Base-by-base conservation (phyloP, 768 basidiomycete species). In the Tubosaeta sp. region DNA sequence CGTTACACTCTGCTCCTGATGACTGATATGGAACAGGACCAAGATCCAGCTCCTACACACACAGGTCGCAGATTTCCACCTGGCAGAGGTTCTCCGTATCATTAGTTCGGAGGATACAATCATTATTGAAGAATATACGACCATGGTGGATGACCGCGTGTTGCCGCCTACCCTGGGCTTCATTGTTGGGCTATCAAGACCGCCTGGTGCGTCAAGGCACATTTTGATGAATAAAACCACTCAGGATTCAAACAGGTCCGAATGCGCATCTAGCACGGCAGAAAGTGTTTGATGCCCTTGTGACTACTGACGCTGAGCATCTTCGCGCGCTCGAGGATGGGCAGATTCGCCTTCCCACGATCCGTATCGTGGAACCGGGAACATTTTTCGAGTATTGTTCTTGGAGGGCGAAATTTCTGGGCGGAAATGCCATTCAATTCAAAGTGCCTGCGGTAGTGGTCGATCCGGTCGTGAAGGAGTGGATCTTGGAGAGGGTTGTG, bases 401-500 rank as follows among this genome's bases (percentile, higher is more conserved):
- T n/a, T n/a, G n/a, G n/a, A n/a, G n/a, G n/a, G n/a, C n/a, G n/a
- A n/a, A n/a, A n/a, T n/a, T n/a, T n/a, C n/a, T n/a, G n/a, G n/a
- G n/a, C n/a, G n/a, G n/a, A n/a, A n/a, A n/a, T n/a, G n/a, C n/a
- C n/a, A n/a, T n/a, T n/a, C n/a, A n/a, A n/a, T n/a, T n/a, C n/a
- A n/a, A n/a, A n/a, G n/a, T n/a, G n/a, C n/a, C n/a, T n/a, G n/a
- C n/a, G n/a, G n/a, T n/a, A n/a, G n/a, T n/a, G n/a, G n/a, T n/a
- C n/a, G n/a, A n/a, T n/a, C n/a, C n/a, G n/a, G 19, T 9, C 1
- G 35, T 2, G 11, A 49, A 44, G 22, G 54, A 48, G 11, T 63
- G 61, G 64, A 18, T 65, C 4, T 40, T 19, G 45, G 45, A 59
- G 18, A 55, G 44, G 46, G 61, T 63, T 3, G 10, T 51, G 3